Evolutionary conservation across 352 stramenopile species (phyloP).

Genomic region (Achlya hypogyna): DNA sequence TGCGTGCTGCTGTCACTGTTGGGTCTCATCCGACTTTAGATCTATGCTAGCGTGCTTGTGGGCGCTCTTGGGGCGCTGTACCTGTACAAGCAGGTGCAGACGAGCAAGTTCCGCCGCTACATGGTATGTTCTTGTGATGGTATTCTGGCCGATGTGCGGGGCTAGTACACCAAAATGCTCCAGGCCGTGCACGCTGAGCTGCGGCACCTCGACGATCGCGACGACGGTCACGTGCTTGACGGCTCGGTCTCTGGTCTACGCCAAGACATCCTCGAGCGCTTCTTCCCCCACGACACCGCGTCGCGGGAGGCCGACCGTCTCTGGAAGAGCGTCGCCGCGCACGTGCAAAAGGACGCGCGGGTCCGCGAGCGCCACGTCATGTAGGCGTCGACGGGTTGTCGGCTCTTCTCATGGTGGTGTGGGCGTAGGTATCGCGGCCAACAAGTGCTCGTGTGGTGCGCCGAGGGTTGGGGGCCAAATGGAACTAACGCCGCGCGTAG

Average conservation of each 20-base stretch:
- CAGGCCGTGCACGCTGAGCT: conserved; percentile 3
- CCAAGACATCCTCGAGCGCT: neutral
- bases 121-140: too few relatives aligned
- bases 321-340: neutral
- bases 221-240: conserved; percentile 11
- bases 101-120: neutral
- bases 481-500: neutral
- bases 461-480: neutral
- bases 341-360: conserved; percentile 2
- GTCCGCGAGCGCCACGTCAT: conserved; percentile 15
- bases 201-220: neutral
- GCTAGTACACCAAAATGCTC: conserved; percentile 7
- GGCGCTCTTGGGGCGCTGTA: neutral
- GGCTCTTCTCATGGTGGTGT: neutral
- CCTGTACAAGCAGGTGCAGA: neutral
- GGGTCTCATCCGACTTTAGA: neutral
- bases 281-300: neutral
- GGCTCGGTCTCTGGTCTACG: conserved; percentile 2
- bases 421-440: conserved; percentile 8
- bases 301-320: neutral
- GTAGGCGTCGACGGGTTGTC: neutral
- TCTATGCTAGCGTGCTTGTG: neutral
- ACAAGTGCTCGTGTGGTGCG: conserved; percentile 19
- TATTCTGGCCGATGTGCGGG: neutral
- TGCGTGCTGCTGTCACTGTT: neutral